These are phyloP conservation scores for Talaromyces sp. DNA, from an alignment of 2,329 filamentous ascomycete genomes.

Conservation along the genomic window DNA sequence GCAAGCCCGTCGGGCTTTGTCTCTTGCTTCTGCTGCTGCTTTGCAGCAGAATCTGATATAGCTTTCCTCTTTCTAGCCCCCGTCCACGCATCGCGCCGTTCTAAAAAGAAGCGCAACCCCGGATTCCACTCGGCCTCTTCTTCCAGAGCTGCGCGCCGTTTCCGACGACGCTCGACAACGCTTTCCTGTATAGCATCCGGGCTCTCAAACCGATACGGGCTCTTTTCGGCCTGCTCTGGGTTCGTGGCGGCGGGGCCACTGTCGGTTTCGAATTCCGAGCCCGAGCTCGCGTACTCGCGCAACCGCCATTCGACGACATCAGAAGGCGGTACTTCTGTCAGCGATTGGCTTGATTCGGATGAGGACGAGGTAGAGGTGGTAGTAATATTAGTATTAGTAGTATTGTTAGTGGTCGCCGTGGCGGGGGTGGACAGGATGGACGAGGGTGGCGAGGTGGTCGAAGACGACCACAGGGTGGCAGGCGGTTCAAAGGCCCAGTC, in stretches of 20 bases:
- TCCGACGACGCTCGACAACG: slow-evolving; percentile 47
- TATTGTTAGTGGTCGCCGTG: slow-evolving; percentile 12
- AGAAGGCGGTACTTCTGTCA: neutral
- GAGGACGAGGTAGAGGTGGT: neutral
- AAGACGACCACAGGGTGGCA: slow-evolving; percentile 16
- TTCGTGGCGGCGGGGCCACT: slow-evolving; percentile 17
- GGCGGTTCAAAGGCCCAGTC: slow-evolving; percentile 35
- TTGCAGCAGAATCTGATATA: neutral
- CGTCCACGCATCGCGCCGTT: slow-evolving; percentile 78
- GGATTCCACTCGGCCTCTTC: slow-evolving; percentile 72
- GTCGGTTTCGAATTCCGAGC: slow-evolving; percentile 20
- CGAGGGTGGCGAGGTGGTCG: neutral
- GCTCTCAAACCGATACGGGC: slow-evolving; percentile 32
- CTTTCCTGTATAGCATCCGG: slow-evolving; percentile 35
- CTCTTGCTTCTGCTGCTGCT: neutral
- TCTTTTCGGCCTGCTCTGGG: slow-evolving; percentile 5
- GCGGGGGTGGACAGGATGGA: neutral
- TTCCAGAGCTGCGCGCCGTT: slow-evolving; percentile 51
- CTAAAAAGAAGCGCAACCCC: slow-evolving; percentile 72
- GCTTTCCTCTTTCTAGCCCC: slow-evolving; percentile 48
- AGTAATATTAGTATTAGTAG: neutral
- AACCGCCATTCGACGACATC: slow-evolving; percentile 30
- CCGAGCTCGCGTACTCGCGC: slow-evolving; percentile 33
- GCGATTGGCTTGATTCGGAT: neutral
- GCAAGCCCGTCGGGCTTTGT: neutral